Conservation (phyloP, 1,139 yeast genomes). For the Taiozyma sp. region DNA sequence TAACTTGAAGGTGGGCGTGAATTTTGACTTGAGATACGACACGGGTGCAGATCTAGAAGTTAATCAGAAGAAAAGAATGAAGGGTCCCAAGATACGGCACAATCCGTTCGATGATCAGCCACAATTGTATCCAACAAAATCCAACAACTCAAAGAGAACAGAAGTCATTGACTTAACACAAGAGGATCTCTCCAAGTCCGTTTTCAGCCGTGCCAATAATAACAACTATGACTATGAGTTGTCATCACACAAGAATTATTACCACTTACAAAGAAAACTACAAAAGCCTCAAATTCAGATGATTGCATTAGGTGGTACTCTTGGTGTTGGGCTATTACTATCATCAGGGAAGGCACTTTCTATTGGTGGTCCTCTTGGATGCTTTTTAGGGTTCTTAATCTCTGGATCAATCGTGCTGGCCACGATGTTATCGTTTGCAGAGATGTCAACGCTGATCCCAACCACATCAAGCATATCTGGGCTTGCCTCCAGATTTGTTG, state of each 20-base stretch:
- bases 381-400: constrained; percentile 61
- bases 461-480: constrained; percentile 78
- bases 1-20: constrained; percentile 15
- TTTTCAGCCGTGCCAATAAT: constrained; percentile 1
- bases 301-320: constrained; percentile 78
- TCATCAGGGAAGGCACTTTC: constrained; percentile 76
- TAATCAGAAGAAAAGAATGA: constrained; percentile 1
- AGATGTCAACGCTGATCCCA: constrained; percentile 81
- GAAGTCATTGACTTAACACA: constrained; percentile 14
- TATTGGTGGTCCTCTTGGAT: constrained; percentile 80
- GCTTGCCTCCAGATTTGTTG: constrained; percentile 71
- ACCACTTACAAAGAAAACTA: constrained; percentile 46
- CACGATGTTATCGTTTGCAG: constrained; percentile 74
- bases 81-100: not conserved
- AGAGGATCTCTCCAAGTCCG: constrained; percentile 6
- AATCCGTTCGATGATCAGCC: constrained; percentile 1
- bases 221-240: constrained; percentile 5
- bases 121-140: constrained; percentile 1
- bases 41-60: constrained; percentile 18
- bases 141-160: constrained; percentile 10
- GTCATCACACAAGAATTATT: constrained; percentile 4
- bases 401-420: constrained; percentile 65
- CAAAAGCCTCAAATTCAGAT: constrained; percentile 70
- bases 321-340: constrained; percentile 76
- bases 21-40: constrained; percentile 14